Evolutionary conservation across 768 basidiomycete species (phyloP).

Genomic region (Clathrus columnatus): DNA sequence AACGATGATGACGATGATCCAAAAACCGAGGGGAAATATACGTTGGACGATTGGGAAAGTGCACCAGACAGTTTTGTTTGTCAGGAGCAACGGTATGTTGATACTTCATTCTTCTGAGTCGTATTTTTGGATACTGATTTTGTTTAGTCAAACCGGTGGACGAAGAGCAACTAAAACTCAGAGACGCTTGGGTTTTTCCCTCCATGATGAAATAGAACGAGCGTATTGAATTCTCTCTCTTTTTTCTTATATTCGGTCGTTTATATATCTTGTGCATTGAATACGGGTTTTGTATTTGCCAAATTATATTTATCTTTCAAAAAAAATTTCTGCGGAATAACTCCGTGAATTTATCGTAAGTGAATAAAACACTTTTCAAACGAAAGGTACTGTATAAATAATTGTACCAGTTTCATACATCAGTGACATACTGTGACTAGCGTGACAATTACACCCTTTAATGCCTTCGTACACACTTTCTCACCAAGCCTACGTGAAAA

Average conservation of each 20-base stretch:
- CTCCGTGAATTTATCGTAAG: too few relatives aligned
- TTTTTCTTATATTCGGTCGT: not conserved
- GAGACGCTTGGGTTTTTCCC: slow-evolving; percentile 72
- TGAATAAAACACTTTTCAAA: too few relatives aligned
- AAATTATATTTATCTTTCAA: too few relatives aligned
- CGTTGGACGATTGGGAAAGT: slow-evolving; percentile 90
- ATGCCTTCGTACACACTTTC: slow-evolving; percentile 44
- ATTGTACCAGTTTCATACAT: too few relatives aligned
- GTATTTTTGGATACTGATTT: not conserved
- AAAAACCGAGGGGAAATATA: slow-evolving; percentile 52
- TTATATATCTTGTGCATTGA: not conserved
- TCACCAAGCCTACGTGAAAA: slow-evolving; percentile 58
- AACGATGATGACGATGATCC: slow-evolving; percentile 46
- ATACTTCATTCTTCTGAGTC: not conserved
- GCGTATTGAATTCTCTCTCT: not conserved
- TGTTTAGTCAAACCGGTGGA: slow-evolving; percentile 71
- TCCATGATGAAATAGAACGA: slow-evolving; percentile 56
- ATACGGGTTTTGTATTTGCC: too few relatives aligned
- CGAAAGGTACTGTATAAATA: too few relatives aligned
- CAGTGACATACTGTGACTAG: too few relatives aligned
- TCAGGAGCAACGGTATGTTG: slow-evolving; percentile 76
- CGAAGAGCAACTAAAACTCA: slow-evolving; percentile 85
- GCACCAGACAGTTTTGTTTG: slow-evolving; percentile 98
- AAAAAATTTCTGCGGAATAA: too few relatives aligned
- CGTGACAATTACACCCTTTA: too few relatives aligned